Conservation (phyloP, 345 rosid species). For the Durio zibethinus region DNA sequence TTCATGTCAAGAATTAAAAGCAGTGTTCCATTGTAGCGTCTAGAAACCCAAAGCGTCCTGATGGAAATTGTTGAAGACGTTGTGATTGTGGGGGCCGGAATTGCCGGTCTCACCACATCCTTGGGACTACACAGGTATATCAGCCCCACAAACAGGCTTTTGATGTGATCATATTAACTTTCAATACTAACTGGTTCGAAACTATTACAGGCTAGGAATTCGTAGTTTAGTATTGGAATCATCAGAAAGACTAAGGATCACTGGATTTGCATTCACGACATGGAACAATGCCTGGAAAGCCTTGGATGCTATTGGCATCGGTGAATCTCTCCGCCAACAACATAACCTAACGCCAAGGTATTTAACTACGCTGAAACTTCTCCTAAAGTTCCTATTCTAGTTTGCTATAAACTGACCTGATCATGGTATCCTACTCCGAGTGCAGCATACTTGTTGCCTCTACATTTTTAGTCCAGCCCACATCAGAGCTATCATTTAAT, state of each 20-base stretch:
- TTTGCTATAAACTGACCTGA: not conserved
- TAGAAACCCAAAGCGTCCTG: not conserved
- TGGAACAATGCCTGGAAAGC: slow-evolving; percentile 81
- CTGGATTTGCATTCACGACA: slow-evolving; percentile 51
- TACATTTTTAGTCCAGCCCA: not conserved
- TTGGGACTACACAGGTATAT: slow-evolving; percentile 16
- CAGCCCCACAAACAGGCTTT: not conserved
- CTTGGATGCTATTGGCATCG: slow-evolving; percentile 58
- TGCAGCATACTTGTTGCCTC: slow-evolving; percentile 8
- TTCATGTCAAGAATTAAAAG: not conserved
- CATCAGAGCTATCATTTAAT: not conserved
- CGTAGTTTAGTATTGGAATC: slow-evolving; percentile 68
- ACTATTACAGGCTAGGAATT: slow-evolving; percentile 53
- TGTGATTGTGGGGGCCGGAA: slow-evolving; percentile 15
- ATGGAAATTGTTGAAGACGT: slow-evolving; percentile 11
- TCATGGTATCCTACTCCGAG: not conserved
- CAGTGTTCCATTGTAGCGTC: not conserved
- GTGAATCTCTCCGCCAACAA: slow-evolving; percentile 39
- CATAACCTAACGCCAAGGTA: slow-evolving; percentile 24
- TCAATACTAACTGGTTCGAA: not conserved
- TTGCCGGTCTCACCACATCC: slow-evolving; percentile 16
- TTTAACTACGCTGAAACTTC: not conserved
- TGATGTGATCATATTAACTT: not conserved
- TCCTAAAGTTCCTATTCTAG: too few species aligned
- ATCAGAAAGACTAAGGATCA: slow-evolving; percentile 46